phyloP scores from a whole-genome alignment of 2,329 filamentous ascomycete genomes.

The Cryphonectria parasitica region DNA sequence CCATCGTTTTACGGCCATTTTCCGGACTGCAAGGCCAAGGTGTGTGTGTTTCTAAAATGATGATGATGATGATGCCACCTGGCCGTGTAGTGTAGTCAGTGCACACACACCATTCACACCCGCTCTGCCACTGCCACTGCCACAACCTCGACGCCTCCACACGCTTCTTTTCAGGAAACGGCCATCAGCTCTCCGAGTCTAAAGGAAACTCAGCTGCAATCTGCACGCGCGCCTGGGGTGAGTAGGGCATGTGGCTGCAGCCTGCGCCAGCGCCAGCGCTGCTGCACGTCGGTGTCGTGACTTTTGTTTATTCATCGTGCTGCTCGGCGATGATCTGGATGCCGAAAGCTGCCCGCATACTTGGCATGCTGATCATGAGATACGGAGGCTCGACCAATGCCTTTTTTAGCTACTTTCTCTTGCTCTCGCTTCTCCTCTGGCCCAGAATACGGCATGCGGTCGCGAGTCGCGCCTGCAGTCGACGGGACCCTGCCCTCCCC shows the following conservation, averaged over 20 bases:
- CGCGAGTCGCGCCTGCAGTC: neutral
- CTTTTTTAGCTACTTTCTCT: neutral
- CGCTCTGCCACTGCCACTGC: neutral
- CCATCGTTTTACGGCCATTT: neutral
- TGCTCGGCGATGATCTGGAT: neutral
- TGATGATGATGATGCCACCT: neutral
- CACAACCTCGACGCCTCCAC: neutral
- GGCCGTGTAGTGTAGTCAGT: neutral
- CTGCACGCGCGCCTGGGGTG: neutral
- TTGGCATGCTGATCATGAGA: conserved; percentile 6
- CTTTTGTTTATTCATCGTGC: neutral
- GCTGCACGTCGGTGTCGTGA: neutral
- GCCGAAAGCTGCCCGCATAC: neutral
- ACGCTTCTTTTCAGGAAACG: neutral
- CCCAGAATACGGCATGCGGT: neutral
- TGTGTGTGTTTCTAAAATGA: neutral
- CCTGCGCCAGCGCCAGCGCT: neutral
- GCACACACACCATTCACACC: neutral
- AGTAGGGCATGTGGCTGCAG: neutral
- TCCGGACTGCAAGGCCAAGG: conserved; percentile 1
- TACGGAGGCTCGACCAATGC: neutral
- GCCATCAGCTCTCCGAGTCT: conserved; percentile 9
- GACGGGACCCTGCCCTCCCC: neutral
- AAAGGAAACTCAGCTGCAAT: neutral
- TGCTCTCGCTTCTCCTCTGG: neutral